Evolutionary conservation across 768 basidiomycete genomes (phyloP).

Genomic region (Leccinum barrowsii): DNA sequence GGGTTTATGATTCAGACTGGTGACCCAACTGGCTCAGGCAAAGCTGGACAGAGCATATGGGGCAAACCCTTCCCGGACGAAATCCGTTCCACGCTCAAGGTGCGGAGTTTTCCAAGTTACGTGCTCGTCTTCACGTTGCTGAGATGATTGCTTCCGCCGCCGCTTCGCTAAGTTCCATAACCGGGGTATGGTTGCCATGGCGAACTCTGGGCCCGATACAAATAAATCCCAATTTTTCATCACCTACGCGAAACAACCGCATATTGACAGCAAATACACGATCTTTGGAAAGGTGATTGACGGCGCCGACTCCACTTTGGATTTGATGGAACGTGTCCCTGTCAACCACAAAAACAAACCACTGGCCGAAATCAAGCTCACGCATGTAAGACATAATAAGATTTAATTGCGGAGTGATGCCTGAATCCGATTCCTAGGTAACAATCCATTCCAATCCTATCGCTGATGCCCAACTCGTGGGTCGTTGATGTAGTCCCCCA

Average conservation of each 20-base stretch:
- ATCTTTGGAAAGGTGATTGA: slow-evolving; percentile 99
- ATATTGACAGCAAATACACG: slow-evolving; percentile 91
- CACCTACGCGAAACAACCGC: slow-evolving; percentile 88
- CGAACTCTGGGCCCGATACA: slow-evolving; percentile 89
- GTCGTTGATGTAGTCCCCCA: slow-evolving; percentile 18
- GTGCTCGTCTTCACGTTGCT: not conserved
- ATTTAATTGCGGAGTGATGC: not conserved
- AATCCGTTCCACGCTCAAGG: slow-evolving; percentile 91
- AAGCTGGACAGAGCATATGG: slow-evolving; percentile 97
- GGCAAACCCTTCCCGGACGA: slow-evolving; percentile 90
- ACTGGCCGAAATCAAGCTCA: slow-evolving; percentile 77
- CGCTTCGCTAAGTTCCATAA: slow-evolving; percentile 72
- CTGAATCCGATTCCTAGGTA: slow-evolving; percentile 42
- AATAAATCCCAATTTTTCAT: slow-evolving; percentile 93
- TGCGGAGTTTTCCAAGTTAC: slow-evolving; percentile 29
- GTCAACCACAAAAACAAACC: slow-evolving; percentile 92
- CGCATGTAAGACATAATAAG: slow-evolving; percentile 50
- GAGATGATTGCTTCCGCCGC: not conserved
- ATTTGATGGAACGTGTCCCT: slow-evolving; percentile 89
- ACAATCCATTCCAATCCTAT: slow-evolving; percentile 95
- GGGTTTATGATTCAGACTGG: slow-evolving; percentile 96
- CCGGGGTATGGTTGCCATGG: slow-evolving; percentile 96
- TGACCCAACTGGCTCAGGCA: slow-evolving; percentile 86
- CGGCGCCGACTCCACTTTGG: slow-evolving; percentile 89
- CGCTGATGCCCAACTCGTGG: slow-evolving; percentile 59